phyloP scores from a whole-genome alignment of 148 eudicot genomes.

The Chenopodium quinoa region DNA sequence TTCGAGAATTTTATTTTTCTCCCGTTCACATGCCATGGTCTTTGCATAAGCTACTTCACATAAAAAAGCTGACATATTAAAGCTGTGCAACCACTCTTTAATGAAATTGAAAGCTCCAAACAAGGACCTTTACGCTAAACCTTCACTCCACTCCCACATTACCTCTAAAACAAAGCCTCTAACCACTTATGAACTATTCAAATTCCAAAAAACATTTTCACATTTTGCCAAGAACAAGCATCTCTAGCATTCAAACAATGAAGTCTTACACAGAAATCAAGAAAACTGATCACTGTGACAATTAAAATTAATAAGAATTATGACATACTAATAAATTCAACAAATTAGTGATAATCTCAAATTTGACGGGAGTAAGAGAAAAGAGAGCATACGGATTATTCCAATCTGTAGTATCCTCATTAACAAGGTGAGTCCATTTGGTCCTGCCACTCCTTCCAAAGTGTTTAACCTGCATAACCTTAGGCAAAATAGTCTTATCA shows the following conservation, averaged over 20 bases:
- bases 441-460: conserved; percentile 97
- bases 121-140: background rate
- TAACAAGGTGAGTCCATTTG: conserved; percentile 95
- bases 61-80: background rate
- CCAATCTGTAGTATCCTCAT: conserved; percentile 90
- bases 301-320: background rate
- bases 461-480: conserved; percentile 95
- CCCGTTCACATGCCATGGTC: background rate
- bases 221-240: background rate
- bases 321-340: background rate
- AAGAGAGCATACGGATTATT: conserved; percentile 63
- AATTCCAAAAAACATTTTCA: no score
- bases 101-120: background rate
- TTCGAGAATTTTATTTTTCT: background rate
- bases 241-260: background rate
- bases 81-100: background rate
- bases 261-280: background rate
- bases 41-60: background rate
- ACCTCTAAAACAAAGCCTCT: background rate
- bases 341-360: background rate
- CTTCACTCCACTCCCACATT: background rate
- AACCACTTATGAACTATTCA: background rate
- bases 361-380: background rate
- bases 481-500: conserved; percentile 81
- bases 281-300: background rate